Conservation (phyloP, 108 stramenopile species). For the Licmophora abbreviata region DNA sequence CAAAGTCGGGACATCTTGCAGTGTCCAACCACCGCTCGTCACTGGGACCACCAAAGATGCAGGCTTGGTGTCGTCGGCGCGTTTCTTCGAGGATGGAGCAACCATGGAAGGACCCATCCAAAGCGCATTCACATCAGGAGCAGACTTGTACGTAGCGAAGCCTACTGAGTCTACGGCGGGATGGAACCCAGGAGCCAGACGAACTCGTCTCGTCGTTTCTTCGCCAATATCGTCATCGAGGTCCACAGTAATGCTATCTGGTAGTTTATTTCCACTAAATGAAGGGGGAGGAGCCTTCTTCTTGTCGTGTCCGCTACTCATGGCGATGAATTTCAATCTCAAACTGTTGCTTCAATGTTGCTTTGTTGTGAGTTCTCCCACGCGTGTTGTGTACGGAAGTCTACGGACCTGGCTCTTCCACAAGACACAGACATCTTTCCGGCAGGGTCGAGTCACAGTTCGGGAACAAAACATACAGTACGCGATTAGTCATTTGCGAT, state of each 20-base stretch:
- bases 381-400: too few species aligned
- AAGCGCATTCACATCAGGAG: not conserved
- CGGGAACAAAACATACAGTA: too few species aligned
- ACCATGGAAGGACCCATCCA: not conserved
- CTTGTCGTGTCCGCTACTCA: not conserved
- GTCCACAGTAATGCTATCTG: not conserved
- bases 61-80: not conserved
- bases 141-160: not conserved
- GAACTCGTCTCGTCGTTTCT: not conserved
- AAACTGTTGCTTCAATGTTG: too few species aligned
- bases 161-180: not conserved
- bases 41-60: not conserved
- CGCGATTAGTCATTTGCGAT: too few species aligned
- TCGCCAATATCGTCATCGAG: not conserved
- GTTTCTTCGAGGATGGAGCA: not conserved
- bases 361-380: too few species aligned
- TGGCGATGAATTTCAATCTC: too few species aligned
- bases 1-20: constrained; percentile 25
- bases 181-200: not conserved
- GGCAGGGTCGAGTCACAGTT: too few species aligned
- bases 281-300: constrained; percentile 1
- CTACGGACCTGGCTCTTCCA: too few species aligned
- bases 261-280: not conserved
- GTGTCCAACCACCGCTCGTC: not conserved
- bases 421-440: too few species aligned